Conservation (phyloP, 2,329 filamentous ascomycete species). For the Fusarium hainanense region DNA sequence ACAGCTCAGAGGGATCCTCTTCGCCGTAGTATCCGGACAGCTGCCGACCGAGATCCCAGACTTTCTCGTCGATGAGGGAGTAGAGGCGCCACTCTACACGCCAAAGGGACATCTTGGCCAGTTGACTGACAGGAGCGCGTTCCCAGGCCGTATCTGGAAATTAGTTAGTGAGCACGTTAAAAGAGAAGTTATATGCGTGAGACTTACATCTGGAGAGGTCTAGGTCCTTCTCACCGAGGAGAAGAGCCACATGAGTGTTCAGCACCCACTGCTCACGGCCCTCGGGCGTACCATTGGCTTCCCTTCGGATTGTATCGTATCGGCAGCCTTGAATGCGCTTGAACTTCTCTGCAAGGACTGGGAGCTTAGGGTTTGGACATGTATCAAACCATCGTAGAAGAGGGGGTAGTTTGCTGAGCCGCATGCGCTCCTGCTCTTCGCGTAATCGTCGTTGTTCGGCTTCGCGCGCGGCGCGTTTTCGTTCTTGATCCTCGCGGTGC, state of each 20-base stretch:
- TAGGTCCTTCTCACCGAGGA: conserved; percentile 73
- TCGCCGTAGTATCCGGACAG: conserved; percentile 63
- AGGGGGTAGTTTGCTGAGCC: conserved; percentile 68
- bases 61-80: conserved; percentile 61
- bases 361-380: conserved; percentile 62
- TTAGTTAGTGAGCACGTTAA: conserved; percentile 4
- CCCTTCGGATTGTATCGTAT: conserved; percentile 70
- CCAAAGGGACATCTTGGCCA: conserved; percentile 71
- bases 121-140: conserved; percentile 61
- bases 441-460: conserved; percentile 62
- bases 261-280: conserved; percentile 75
- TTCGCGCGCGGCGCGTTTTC: conserved; percentile 62
- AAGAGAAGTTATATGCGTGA: neutral
- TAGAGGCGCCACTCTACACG: conserved; percentile 67
- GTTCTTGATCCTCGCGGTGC: conserved; percentile 60
- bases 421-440: conserved; percentile 65
- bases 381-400: conserved; percentile 70
- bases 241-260: conserved; percentile 71
- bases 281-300: conserved; percentile 62
- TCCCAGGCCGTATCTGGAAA: conserved; percentile 69
- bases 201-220: conserved; percentile 68
- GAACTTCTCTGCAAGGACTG: conserved; percentile 65
- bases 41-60: conserved; percentile 65
- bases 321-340: conserved; percentile 68
- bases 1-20: conserved; percentile 58